phyloP scores from a whole-genome alignment of 2,329 filamentous ascomycete genomes.

The Neonectria punicea region DNA sequence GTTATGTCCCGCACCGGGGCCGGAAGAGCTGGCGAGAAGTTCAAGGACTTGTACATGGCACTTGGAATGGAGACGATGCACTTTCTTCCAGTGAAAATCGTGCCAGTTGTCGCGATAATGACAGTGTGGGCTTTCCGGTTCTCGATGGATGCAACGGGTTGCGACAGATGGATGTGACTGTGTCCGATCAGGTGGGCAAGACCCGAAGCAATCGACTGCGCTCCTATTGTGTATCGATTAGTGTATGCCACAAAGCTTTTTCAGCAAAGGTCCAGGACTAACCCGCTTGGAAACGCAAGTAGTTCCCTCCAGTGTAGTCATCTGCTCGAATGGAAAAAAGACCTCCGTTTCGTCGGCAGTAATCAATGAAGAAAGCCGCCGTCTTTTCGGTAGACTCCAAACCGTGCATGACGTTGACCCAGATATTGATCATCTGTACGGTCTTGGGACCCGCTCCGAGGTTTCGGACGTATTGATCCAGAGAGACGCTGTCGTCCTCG shows the following conservation, averaged over 20 bases:
- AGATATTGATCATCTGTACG: constrained; percentile 49
- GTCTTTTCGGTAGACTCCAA: constrained; percentile 50
- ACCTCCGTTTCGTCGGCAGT: constrained; percentile 49
- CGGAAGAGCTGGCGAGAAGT: constrained; percentile 58
- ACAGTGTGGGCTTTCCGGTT: constrained; percentile 25
- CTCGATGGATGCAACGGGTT: constrained; percentile 40
- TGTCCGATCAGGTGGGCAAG: constrained; percentile 43
- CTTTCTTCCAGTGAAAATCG: constrained; percentile 48
- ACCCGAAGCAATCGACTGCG: constrained; percentile 40
- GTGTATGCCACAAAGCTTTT: not conserved
- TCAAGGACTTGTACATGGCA: constrained; percentile 57
- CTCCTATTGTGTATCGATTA: constrained; percentile 28
- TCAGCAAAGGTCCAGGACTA: not conserved
- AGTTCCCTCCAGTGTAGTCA: constrained; percentile 49
- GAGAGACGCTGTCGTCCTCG: constrained; percentile 46
- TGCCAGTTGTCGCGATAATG: constrained; percentile 37
- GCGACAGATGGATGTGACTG: constrained; percentile 28
- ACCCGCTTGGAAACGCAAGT: constrained; percentile 45
- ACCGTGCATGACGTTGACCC: constrained; percentile 51
- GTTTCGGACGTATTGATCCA: constrained; percentile 50
- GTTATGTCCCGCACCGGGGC: constrained; percentile 47
- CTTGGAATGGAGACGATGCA: constrained; percentile 61
- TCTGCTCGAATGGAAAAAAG: constrained; percentile 50
- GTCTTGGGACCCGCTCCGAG: constrained; percentile 47
- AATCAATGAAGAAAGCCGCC: constrained; percentile 51